Conservation (phyloP, 2,329 filamentous ascomycete genomes). For the Sclerotiophoma versabilis region DNA sequence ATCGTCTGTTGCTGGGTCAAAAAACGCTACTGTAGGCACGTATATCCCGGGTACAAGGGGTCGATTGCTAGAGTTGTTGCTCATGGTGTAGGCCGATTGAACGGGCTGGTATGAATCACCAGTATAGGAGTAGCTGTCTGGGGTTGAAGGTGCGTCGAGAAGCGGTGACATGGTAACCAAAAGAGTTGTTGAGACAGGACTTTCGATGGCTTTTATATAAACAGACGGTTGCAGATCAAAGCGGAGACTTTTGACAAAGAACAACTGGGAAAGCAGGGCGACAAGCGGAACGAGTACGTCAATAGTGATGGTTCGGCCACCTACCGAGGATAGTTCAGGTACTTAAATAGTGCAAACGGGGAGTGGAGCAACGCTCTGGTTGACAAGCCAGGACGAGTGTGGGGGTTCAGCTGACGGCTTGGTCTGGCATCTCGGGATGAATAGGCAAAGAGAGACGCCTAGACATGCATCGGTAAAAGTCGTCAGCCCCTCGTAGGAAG, state of each 20-base stretch:
- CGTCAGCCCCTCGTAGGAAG: constrained; percentile 37
- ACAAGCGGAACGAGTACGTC: constrained; percentile 46
- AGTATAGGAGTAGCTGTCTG: constrained; percentile 41
- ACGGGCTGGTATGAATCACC: constrained; percentile 44
- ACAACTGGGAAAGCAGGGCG: constrained; percentile 21
- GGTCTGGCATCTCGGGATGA: constrained; percentile 39
- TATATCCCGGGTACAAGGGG: constrained; percentile 52
- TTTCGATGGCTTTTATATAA: constrained; percentile 37
- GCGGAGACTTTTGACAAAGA: constrained; percentile 45
- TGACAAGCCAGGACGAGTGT: constrained; percentile 34
- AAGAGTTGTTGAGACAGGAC: constrained; percentile 15
- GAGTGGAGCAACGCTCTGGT: constrained; percentile 26
- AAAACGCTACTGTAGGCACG: constrained; percentile 55
- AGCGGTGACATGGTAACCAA: constrained; percentile 48
- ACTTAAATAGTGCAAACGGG: constrained; percentile 48
- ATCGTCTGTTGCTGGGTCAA: constrained; percentile 51
- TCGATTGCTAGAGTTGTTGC: constrained; percentile 48
- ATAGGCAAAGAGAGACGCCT: constrained; percentile 40
- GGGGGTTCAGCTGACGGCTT: constrained; percentile 51
- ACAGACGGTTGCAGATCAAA: constrained; percentile 31
- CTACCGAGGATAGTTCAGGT: constrained; percentile 41
- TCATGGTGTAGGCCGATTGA: constrained; percentile 45
- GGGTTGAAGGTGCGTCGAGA: constrained; percentile 48
- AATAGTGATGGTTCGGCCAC: constrained; percentile 37
- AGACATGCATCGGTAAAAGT: constrained; percentile 33